Percentiles rank a stretch among this genome's conserved stretches.
Conservation (phyloP, 208 protist species). For the Leptomonas seymouri region DNA sequence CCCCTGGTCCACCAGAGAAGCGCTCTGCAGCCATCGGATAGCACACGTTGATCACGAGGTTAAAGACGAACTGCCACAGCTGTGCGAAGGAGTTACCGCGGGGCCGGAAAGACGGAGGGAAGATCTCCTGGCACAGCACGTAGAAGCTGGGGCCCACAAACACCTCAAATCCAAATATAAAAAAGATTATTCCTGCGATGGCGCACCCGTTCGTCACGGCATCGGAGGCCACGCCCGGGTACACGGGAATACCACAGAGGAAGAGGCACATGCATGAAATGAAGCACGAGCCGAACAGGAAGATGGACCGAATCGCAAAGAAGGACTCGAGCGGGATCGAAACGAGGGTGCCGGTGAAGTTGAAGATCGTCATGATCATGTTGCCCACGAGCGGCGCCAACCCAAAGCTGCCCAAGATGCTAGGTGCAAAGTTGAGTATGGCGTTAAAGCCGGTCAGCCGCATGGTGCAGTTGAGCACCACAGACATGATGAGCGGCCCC, state of each 20-base stretch:
- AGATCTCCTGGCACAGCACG: conserved; percentile 57
- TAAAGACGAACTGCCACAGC: conserved; percentile 58
- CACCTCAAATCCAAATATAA: conserved; percentile 56
- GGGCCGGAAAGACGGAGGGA: conserved; percentile 57
- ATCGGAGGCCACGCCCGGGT: conserved; percentile 41
- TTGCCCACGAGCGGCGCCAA: conserved; percentile 45
- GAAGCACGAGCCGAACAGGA: conserved; percentile 35
- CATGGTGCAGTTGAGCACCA: conserved; percentile 37
- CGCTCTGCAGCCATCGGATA: conserved; percentile 8
- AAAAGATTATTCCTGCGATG: conserved; percentile 45
- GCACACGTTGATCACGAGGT: conserved; percentile 59
- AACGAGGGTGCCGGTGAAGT: conserved; percentile 42
- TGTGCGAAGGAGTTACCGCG: conserved; percentile 47
- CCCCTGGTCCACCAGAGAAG: conserved; percentile 18
- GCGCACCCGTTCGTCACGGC: conserved; percentile 38
- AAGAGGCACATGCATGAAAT: conserved; percentile 46
- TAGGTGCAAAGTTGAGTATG: conserved; percentile 62
- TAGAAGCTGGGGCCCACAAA: conserved; percentile 59
- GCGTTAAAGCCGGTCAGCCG: conserved; percentile 74
- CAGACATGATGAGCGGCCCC: conserved; percentile 33
- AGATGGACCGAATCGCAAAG: conserved; percentile 38
- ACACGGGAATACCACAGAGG: conserved; percentile 51
- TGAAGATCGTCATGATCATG: conserved; percentile 62
- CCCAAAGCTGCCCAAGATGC: conserved; percentile 39
- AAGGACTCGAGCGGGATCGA: conserved; percentile 37